A percentile compares a stretch with the other conserved stretches of the same genome.
Evolutionary conservation across 148 eudicot species (phyloP).

Genomic region (Amaranthus cruentus): DNA sequence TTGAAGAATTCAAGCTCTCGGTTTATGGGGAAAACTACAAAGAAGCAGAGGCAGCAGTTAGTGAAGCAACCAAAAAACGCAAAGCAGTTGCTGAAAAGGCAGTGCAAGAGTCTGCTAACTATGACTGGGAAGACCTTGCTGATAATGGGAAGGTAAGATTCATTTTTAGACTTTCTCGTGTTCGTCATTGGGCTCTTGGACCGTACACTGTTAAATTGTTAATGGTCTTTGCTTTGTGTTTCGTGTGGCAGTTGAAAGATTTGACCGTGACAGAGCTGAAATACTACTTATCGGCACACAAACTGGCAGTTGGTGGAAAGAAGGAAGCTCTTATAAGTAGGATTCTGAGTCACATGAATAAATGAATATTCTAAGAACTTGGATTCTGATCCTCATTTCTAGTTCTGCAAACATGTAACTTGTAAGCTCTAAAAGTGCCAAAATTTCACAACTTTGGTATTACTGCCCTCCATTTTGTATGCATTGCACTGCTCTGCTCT

Average conservation of each 20-base stretch:
- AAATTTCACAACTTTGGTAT: constrained; percentile 1
- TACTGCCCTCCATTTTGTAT: not conserved
- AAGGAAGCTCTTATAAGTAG: constrained; percentile 73
- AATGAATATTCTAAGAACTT: constrained; percentile 26
- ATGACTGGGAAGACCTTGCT: constrained; percentile 86
- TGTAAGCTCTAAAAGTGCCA: constrained; percentile 1
- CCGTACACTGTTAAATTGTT: too few species aligned
- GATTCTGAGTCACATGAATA: constrained; percentile 80
- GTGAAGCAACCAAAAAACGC: constrained; percentile 60
- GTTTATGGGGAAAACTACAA: constrained; percentile 70
- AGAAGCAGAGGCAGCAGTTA: constrained; percentile 29
- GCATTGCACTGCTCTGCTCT: too few species aligned
- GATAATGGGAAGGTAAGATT: constrained; percentile 70
- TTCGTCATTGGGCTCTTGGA: not conserved
- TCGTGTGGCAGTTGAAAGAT: constrained; percentile 60
- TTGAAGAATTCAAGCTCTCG: constrained; percentile 81
- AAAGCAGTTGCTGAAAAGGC: constrained; percentile 70
- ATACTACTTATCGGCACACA: constrained; percentile 61
- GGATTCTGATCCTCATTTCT: not conserved
- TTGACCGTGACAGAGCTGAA: constrained; percentile 71
- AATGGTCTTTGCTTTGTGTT: not conserved
- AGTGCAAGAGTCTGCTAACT: constrained; percentile 46
- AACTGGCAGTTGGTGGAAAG: constrained; percentile 67
- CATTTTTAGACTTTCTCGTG: not conserved
- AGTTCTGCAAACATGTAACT: constrained; percentile 3